These are phyloP conservation scores for Alnus rubra DNA, from an alignment of 306 rosid genomes.

Conservation along the genomic window DNA sequence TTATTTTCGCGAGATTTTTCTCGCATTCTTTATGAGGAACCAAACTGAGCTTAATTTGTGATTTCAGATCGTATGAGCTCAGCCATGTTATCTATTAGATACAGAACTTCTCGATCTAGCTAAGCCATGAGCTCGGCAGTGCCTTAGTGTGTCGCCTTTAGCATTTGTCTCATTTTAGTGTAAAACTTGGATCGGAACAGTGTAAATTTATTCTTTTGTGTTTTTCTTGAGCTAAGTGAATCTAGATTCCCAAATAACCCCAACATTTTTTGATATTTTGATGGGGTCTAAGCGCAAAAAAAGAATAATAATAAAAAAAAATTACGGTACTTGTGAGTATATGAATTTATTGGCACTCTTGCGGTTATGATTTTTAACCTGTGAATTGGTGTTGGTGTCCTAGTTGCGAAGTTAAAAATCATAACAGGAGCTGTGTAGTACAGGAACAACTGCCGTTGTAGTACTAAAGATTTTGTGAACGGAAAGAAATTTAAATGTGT, in stretches of 20 bases:
- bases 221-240: constrained; percentile 11
- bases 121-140: no score
- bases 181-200: not conserved
- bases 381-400: not conserved
- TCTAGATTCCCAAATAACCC: not conserved
- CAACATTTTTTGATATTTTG: not conserved
- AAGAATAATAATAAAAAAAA: not conserved
- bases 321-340: not conserved
- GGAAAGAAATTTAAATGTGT: not conserved
- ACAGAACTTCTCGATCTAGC: not conserved
- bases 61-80: not conserved
- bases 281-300: not conserved
- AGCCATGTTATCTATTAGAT: not conserved
- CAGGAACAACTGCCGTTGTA: not conserved
- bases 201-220: not conserved
- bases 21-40: not conserved
- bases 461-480: not conserved
- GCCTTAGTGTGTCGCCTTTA: no score
- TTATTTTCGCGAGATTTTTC: not conserved
- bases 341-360: not conserved
- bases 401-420: not conserved
- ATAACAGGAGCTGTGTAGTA: not conserved
- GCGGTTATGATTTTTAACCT: not conserved
- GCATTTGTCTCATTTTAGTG: not conserved
- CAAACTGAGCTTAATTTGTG: not conserved